Conservation (phyloP, 2,329 filamentous ascomycete genomes). For the Aspergillus floridensis region DNA sequence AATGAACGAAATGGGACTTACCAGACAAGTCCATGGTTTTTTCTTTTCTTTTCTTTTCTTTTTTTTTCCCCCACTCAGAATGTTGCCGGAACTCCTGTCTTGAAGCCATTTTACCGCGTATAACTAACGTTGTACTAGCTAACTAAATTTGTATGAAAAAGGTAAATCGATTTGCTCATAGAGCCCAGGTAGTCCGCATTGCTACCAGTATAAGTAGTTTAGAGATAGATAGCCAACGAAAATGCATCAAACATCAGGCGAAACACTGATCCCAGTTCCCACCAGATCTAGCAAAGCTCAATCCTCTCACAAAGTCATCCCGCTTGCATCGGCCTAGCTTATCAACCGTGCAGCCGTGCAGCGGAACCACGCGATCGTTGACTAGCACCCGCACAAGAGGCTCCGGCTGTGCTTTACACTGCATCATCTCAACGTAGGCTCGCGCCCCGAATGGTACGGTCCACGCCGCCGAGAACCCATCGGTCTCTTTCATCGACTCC, state of each 20-base stretch:
- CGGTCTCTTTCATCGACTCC: constrained; percentile 52
- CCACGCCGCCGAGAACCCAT: constrained; percentile 74
- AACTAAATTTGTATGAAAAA: too few species aligned
- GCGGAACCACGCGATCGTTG: constrained; percentile 76
- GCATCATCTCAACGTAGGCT: constrained; percentile 85
- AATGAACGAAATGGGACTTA: too few species aligned
- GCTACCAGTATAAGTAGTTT: too few species aligned
- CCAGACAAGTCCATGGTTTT: too few species aligned
- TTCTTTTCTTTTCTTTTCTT: too few species aligned
- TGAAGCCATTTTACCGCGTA: too few species aligned
- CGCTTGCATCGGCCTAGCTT: constrained; percentile 67
- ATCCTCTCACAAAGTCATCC: constrained; percentile 67
- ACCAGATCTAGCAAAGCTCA: constrained; percentile 69
- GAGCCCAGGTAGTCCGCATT: too few species aligned
- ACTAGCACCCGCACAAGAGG: constrained; percentile 76
- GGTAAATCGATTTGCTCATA: too few species aligned
- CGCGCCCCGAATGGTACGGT: constrained; percentile 77
- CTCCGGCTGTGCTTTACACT: constrained; percentile 55
- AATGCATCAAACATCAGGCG: not conserved
- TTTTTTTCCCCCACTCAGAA: too few species aligned
- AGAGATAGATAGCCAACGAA: too few species aligned
- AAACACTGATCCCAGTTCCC: constrained; percentile 71
- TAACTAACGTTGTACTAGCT: too few species aligned
- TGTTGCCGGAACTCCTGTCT: too few species aligned
- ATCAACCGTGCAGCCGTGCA: constrained; percentile 70